Conservation (phyloP, 108 stramenopile genomes). For the Skeletonema grethae region DNA sequence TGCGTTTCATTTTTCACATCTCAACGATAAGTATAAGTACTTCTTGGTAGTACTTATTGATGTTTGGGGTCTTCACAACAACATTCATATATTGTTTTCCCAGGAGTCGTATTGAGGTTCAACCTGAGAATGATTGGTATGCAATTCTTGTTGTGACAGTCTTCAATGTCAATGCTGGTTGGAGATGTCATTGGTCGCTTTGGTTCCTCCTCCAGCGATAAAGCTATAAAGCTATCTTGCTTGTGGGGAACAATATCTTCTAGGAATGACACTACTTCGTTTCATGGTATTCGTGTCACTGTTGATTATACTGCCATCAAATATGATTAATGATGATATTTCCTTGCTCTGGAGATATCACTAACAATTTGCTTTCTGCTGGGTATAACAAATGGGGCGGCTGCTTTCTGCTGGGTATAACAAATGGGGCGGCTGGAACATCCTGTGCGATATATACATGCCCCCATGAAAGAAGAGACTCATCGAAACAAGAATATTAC, state of each 20-base stretch:
- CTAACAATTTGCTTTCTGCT: background rate
- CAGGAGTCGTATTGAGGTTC: no score
- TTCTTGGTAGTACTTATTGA: no score
- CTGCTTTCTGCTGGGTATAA: background rate
- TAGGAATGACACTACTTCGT: background rate
- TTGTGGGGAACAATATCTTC: background rate
- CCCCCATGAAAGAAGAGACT: background rate
- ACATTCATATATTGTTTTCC: no score
- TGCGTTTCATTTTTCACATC: no score
- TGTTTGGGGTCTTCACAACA: no score
- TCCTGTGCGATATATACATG: background rate
- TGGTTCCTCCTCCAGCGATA: background rate
- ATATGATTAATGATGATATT: background rate
- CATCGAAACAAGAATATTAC: background rate
- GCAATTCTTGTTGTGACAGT: no score
- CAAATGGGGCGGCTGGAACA: background rate
- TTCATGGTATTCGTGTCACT: background rate
- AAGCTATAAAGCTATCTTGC: background rate
- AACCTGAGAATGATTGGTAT: no score
- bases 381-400: no score
- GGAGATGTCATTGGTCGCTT: background rate
- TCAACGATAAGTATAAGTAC: no score
- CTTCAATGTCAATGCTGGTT: no score
- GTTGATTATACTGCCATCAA: background rate
- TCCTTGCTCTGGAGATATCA: background rate